Base-by-base conservation (phyloP, 768 basidiomycete species). In the Galerina marginata region DNA sequence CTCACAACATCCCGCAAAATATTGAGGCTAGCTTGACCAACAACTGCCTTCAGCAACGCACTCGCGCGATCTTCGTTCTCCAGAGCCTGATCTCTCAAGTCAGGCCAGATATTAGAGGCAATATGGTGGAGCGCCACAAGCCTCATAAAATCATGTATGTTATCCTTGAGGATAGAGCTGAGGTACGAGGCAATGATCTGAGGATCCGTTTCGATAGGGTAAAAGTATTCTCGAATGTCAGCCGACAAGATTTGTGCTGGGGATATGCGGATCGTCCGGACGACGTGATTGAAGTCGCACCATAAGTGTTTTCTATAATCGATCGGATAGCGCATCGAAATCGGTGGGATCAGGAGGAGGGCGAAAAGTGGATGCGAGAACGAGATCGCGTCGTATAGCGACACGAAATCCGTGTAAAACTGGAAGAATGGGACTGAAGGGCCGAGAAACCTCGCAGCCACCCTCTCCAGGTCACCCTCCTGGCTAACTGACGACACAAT, bases 331-430 rank as follows among this genome's bases (percentile, higher is more conserved):
- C 76, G 75, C 86, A 91, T 89, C 2, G 92, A 82, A 9, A 89
- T 79, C 0, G 95, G 90, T 0, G 91, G 86, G 6, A 96, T 79
- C 12, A 97, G 81, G 11, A 96, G 81, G 2, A 83, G 79, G 11
- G 84, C 86, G 68, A 99, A 99, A 1, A 86, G 72, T 0, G 83
- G 80, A 68, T 98, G 87, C 2, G 88, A 85, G 72, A 96, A 96
- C 7, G 96, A 98, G 65, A 95, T 87, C 3, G 93, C 85, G 67
- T 93, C 92, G 74, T 96, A 99, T n/a, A 98, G 77, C 1, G 85
- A 88, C 57, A 96, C 81, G 69, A 97, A 90, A 73, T 97, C 95
- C 12, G 90, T 91, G 76, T 95, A 99, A 68, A 91, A 93, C 72
- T 96, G 95, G 78, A 87, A 97, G 79, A 98, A 98, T 0, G 95